Conservation (phyloP, 441 rosid species). For the Populus trichocarpa region DNA sequence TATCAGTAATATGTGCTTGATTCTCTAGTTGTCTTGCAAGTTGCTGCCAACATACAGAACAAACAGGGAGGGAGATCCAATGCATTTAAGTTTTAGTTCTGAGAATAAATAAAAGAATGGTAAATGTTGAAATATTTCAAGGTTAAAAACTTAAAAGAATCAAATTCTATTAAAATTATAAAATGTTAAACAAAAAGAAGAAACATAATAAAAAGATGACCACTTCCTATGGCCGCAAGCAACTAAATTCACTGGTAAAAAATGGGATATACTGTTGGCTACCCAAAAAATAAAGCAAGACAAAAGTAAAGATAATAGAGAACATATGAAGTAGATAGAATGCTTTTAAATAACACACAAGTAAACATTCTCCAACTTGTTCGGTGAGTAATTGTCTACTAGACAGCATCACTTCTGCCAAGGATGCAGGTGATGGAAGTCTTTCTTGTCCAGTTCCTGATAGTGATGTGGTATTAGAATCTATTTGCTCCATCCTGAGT, state of each 20-base stretch:
- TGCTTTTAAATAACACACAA: slow-evolving; percentile 32
- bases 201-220: not conserved
- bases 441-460: slow-evolving; percentile 35
- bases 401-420: slow-evolving; percentile 56
- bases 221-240: not conserved
- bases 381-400: slow-evolving; percentile 54
- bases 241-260: not conserved
- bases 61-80: not conserved
- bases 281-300: not conserved
- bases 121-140: not conserved
- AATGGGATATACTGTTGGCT: not conserved
- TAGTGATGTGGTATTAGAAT: slow-evolving; percentile 29
- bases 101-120: not conserved
- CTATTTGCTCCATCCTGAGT: slow-evolving; percentile 36
- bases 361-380: slow-evolving; percentile 56
- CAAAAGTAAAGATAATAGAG: slow-evolving; percentile 9
- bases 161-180: not conserved
- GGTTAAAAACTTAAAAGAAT: not conserved
- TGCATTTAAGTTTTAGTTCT: not conserved
- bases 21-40: slow-evolving; percentile 56
- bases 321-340: not conserved
- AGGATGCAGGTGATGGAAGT: slow-evolving; percentile 68
- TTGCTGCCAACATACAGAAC: slow-evolving; percentile 36
- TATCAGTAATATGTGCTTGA: slow-evolving; percentile 46
- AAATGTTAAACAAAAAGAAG: not conserved